Conservation (phyloP, 2,329 filamentous ascomycete genomes). For the Pestalotiopsis sp. region DNA sequence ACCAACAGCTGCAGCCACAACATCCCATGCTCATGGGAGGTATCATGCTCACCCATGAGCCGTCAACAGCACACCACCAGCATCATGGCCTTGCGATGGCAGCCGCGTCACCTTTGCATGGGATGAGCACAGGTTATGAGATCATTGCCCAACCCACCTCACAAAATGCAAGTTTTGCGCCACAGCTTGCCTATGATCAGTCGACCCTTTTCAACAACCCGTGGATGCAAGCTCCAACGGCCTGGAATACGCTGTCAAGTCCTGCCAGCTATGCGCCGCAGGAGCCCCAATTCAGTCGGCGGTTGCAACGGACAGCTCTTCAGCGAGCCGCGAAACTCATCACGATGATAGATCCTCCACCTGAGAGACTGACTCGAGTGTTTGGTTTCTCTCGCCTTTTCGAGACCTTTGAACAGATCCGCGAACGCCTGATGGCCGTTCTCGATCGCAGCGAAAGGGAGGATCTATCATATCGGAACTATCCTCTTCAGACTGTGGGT, state of each 20-base stretch:
- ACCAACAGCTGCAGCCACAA: slow-evolving; percentile 3
- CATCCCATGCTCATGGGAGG: slow-evolving; percentile 25
- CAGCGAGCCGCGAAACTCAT: slow-evolving; percentile 67
- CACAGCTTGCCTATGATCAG: slow-evolving; percentile 33
- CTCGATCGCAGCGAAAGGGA: slow-evolving; percentile 37
- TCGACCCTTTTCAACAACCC: slow-evolving; percentile 20
- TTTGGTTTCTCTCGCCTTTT: slow-evolving; percentile 74
- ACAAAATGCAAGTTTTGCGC: slow-evolving; percentile 57
- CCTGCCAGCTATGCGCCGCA: slow-evolving; percentile 61
- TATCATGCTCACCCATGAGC: slow-evolving; percentile 27
- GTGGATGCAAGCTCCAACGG: slow-evolving; percentile 29
- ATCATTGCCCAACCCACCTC: slow-evolving; percentile 53
- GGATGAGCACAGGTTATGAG: slow-evolving; percentile 40
- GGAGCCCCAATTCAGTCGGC: slow-evolving; percentile 70
- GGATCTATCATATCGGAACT: slow-evolving; percentile 58
- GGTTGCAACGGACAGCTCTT: slow-evolving; percentile 66
- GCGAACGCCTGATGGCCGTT: slow-evolving; percentile 38
- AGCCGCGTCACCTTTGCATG: slow-evolving; percentile 2
- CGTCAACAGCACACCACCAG: slow-evolving; percentile 14
- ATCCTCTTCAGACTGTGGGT: slow-evolving; percentile 68
- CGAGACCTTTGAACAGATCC: slow-evolving; percentile 51
- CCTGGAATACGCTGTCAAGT: slow-evolving; percentile 39
- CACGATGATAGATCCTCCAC: slow-evolving; percentile 48
- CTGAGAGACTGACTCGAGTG: slow-evolving; percentile 51
- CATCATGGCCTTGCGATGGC: background rate